Evolutionary conservation across 2,329 filamentous ascomycete species (phyloP).

Genomic region (Penicillium italicum): DNA sequence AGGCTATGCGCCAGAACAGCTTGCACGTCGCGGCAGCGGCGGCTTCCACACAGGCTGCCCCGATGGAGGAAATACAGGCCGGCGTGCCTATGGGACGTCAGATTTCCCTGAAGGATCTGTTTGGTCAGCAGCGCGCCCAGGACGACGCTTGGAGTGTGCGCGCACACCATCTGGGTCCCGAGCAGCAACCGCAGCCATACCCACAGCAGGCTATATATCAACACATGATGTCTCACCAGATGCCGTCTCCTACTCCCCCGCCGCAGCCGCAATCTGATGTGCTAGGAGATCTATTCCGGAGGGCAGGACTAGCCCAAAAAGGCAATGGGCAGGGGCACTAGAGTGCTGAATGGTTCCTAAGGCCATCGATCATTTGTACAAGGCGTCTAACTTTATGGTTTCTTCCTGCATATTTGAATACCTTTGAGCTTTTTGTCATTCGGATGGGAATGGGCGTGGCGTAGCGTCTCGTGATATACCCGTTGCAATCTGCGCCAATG

Average conservation of each 20-base stretch:
- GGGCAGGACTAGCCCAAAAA: conserved; percentile 39
- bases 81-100: conserved; percentile 52
- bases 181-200: conserved; percentile 11
- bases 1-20: conserved; percentile 33
- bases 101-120: conserved; percentile 52
- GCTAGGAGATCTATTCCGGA: conserved; percentile 43
- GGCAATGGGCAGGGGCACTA: conserved; percentile 16
- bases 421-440: not conserved
- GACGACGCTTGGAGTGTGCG: conserved; percentile 52
- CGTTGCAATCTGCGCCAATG: conserved; percentile 12
- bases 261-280: conserved; percentile 32
- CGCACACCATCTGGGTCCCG: conserved; percentile 39
- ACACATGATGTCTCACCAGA: conserved; percentile 12
- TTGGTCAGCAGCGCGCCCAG: conserved; percentile 53
- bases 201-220: too few species aligned
- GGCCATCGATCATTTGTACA: not conserved
- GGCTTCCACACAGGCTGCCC: conserved; percentile 27
- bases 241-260: conserved; percentile 8
- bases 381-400: conserved; percentile 13
- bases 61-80: conserved; percentile 37
- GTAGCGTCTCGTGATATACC: conserved; percentile 24
- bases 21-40: conserved; percentile 33
- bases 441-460: conserved; percentile 5
- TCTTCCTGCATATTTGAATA: not conserved
- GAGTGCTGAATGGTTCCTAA: not conserved